Evolutionary conservation across 2,329 filamentous ascomycete species (phyloP), one percentile per base, ranked within the genome.

Genomic region (Aspergillus sp.): DNA sequence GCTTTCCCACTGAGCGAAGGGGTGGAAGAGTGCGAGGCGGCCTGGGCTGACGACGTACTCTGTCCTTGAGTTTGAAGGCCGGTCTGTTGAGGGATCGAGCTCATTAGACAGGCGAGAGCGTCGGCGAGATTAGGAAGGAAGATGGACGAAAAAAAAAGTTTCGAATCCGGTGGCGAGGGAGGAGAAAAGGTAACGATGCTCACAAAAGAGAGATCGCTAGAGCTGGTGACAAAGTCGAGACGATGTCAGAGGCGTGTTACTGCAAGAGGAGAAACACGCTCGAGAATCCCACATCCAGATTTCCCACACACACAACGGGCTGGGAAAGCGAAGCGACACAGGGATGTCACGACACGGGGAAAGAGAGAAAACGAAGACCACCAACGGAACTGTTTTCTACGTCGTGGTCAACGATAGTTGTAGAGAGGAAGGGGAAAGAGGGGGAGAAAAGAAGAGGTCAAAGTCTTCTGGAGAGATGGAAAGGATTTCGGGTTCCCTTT

Each of bases 61-160:
- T 75, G 73, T 73, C 70, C 78, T 77, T 79, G 77, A 73, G 77
- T 75, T 73, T 81, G 76, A 73, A 79, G 77, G 75, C 81, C 72
- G 73, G 72, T 70, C 70, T 74, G 73, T 65, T 70, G 72, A 71
- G 75, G 73, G 72, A 75, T 82, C 81, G 83, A 85, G 77, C 80
- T 86, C 84, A 87, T 86, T 82, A 83, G 81, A 81, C 71, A 75
- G 73, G 70, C 72, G 49, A 24, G 45, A 60, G 34, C 34, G 34
- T 37, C 59, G 40, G 54, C 37, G 48, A 58, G 58, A 59, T 59
- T 51, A 57, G 40, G 57, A 62, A 60, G 59, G 57, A 62, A 60
- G 59, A 56, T 64, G 61, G 61, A 56, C 40, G 58, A 49, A 59
- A 56, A 62, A 13, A 56, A 62, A 13, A 22, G 5, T 24, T 24